Conservation (phyloP, 2,329 filamentous ascomycete genomes). For the Seiridium cupressi region DNA sequence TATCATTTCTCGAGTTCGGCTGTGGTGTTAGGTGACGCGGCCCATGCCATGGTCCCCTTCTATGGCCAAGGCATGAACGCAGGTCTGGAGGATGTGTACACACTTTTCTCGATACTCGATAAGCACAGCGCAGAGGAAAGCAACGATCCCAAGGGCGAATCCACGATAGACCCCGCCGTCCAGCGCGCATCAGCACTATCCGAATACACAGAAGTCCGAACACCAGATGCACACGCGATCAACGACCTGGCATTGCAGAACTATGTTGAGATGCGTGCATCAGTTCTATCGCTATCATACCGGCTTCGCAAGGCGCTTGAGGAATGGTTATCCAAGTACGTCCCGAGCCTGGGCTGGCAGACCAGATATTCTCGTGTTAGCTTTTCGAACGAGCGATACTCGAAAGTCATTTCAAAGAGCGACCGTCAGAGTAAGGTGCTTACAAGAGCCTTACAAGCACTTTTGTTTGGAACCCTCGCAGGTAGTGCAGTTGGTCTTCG, state of each 20-base stretch:
- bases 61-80: conserved; percentile 99
- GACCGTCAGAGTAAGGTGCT: conserved; percentile 66
- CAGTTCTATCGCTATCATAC: conserved; percentile 77
- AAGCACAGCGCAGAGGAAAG: conserved; percentile 52
- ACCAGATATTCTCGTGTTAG: conserved; percentile 92
- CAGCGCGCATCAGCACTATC: conserved; percentile 69
- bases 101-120: conserved; percentile 82
- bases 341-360: conserved; percentile 80
- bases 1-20: conserved; percentile 77
- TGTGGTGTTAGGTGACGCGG: conserved; percentile 89
- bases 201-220: conserved; percentile 72
- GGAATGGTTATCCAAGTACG: conserved; percentile 73
- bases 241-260: conserved; percentile 90
- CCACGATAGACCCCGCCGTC: conserved; percentile 46
- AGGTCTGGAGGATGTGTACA: conserved; percentile 87
- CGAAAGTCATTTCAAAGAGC: conserved; percentile 71
- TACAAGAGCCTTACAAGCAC: conserved; percentile 38
- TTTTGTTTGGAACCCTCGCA: conserved; percentile 21
- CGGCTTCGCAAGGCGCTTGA: conserved; percentile 81
- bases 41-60: conserved; percentile 97
- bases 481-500: conserved; percentile 2
- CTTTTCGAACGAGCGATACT: conserved; percentile 91
- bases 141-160: conserved; percentile 32
- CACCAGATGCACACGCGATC: conserved; percentile 81
- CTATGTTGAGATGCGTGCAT: conserved; percentile 89